Conservation (phyloP, 306 rosid species). For the Mimosa bimucronata region DNA sequence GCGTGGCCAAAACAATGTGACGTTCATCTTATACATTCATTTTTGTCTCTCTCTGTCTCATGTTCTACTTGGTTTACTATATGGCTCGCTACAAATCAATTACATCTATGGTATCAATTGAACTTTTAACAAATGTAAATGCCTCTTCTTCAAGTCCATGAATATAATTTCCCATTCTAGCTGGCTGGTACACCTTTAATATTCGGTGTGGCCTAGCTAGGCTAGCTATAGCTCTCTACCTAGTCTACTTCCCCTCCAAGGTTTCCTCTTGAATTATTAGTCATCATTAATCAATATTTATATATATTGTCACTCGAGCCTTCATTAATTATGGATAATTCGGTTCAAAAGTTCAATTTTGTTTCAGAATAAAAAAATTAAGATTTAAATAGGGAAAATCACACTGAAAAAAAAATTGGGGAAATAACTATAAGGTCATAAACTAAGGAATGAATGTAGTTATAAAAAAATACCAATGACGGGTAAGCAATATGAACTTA, state of each 20-base stretch:
- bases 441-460: too few relatives aligned
- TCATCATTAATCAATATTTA: background rate
- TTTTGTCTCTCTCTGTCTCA: constrained; percentile 1
- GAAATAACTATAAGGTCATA: too few relatives aligned
- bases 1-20: constrained; percentile 40
- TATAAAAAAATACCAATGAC: too few relatives aligned
- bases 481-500: too few relatives aligned
- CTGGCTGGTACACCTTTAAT: background rate
- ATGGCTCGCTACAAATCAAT: background rate
- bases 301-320: background rate
- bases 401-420: too few relatives aligned
- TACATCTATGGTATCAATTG: background rate
- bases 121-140: background rate
- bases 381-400: too few relatives aligned
- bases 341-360: background rate
- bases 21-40: background rate
- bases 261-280: background rate
- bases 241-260: background rate
- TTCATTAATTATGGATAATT: background rate
- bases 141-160: background rate
- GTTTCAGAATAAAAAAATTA: background rate
- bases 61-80: constrained; percentile 1
- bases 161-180: background rate
- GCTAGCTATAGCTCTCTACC: background rate
- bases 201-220: background rate